Base-by-base conservation (phyloP, 208 protist species). In the Crithidia brevicula region DNA sequence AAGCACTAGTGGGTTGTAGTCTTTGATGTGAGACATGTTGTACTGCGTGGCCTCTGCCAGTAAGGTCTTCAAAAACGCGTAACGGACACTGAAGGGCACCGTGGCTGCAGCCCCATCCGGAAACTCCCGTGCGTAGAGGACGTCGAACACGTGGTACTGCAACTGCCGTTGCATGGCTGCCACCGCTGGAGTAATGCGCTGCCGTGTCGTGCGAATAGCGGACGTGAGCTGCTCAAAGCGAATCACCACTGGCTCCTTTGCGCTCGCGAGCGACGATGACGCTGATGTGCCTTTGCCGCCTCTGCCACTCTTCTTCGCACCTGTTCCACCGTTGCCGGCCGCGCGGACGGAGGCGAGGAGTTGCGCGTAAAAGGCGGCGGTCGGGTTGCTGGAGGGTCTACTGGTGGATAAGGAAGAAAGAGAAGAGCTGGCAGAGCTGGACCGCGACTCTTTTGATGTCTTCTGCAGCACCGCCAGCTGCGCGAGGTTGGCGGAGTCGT, bases 81-180 rank as follows among this genome's bases (percentile, higher is more conserved):
- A 88, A 36, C 89, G 85, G 4, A 61, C 22, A 10, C 65, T 76
- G 69, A 86, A 95, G 18, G 81, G 74, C 52, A 70, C 54, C 20
- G 58, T 38, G 22, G 59, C 56, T 1, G 43, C 49, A 1, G 57
- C 20, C 9, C 60, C 56, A 53, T 74, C 25, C 0, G 67, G 51
- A 31, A 90, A 74, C 53, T 74, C 58, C 10, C 53, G 54, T 7
- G 85, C 74, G 68, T 96, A 90, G 23, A 96, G 72, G 31, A 94
- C 68, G 58, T 96, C 91, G 49, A 96, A 96, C n/a, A 89, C 75
- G 67, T 96, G 91, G 65, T 90, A 92, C 76, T 96, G 86, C 43
- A 96, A 47, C 64, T 85, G 62, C 8, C 42, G 45, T 49, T 96
- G 91, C 46, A 94, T 69, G n/a, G 75, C 73, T 27, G 57, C 74